A percentile compares a stretch with the other conserved stretches of the same genome.
Conservation (phyloP, 257 asterid species). For the Solanum raphanifolium region DNA sequence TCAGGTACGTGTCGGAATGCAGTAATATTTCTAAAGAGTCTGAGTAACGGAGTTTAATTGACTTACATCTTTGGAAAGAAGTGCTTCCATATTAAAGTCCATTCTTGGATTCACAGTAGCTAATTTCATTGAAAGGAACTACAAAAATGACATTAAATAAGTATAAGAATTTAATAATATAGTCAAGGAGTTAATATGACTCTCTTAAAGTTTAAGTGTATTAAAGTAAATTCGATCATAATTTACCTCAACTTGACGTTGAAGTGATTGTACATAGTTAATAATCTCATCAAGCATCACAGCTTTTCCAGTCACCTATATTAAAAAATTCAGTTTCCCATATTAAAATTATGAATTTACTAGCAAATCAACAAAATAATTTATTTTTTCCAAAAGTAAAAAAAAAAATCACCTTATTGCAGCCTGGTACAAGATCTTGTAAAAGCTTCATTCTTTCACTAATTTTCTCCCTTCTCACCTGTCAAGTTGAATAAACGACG, state of each 20-base stretch:
- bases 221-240: neutral
- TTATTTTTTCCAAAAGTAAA: neutral
- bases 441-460: slow-evolving; percentile 82
- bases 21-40: neutral
- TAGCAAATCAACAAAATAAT: neutral
- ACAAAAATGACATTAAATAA: slow-evolving; percentile 8
- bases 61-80: slow-evolving; percentile 70
- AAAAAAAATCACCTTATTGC: slow-evolving; percentile 60
- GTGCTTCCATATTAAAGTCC: slow-evolving; percentile 59
- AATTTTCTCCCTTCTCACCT: slow-evolving; percentile 90
- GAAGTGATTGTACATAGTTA: slow-evolving; percentile 77
- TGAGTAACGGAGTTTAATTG: neutral
- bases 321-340: neutral
- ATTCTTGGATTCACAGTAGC: slow-evolving; percentile 69
- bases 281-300: slow-evolving; percentile 98
- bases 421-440: slow-evolving; percentile 94
- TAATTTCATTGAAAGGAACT: slow-evolving; percentile 92
- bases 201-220: neutral
- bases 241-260: slow-evolving; percentile 79
- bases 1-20: neutral
- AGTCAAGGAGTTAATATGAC: too few species aligned
- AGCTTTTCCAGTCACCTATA: slow-evolving; percentile 87
- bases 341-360: neutral
- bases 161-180: neutral
- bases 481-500: neutral